phyloP scores from a whole-genome alignment of 108 stramenopile genomes.

The Nitzschia sp. region DNA sequence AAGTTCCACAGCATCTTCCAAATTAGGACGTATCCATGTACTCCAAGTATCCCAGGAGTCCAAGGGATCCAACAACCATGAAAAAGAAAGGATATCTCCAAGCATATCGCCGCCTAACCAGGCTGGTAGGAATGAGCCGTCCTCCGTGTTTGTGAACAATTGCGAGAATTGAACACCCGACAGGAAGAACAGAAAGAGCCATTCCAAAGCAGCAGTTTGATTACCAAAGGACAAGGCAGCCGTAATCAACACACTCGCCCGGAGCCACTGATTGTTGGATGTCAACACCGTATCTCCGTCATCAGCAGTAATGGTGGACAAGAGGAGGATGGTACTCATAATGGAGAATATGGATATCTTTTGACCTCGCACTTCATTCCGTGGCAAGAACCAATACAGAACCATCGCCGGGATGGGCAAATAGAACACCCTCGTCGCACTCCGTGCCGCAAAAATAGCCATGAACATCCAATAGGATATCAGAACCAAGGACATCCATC shows the following conservation, averaged over 20 bases:
- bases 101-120: no score
- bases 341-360: constrained; percentile 1
- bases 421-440: constrained; percentile 6
- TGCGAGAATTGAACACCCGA: constrained; percentile 1
- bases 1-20: neutral
- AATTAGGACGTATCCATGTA: neutral
- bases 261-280: neutral
- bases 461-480: constrained; percentile 5
- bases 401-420: neutral
- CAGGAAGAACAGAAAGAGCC: constrained; percentile 13
- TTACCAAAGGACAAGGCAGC: constrained; percentile 8
- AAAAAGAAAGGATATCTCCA: no score
- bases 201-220: constrained; percentile 14
- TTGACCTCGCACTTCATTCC: constrained; percentile 7
- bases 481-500: constrained; percentile 2
- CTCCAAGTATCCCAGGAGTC: neutral
- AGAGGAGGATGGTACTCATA: neutral
- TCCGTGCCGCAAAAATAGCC: constrained; percentile 3
- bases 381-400: no score
- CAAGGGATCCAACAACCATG: neutral
- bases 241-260: constrained; percentile 1
- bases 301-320: neutral
- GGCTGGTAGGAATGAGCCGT: no score
- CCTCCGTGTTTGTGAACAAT: neutral
- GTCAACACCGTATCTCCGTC: neutral